Evolutionary conservation across 495 filamentous ascomycete species (phyloP), one percentile per base, ranked within the genome.

Genomic region (Choiromyces venosus): DNA sequence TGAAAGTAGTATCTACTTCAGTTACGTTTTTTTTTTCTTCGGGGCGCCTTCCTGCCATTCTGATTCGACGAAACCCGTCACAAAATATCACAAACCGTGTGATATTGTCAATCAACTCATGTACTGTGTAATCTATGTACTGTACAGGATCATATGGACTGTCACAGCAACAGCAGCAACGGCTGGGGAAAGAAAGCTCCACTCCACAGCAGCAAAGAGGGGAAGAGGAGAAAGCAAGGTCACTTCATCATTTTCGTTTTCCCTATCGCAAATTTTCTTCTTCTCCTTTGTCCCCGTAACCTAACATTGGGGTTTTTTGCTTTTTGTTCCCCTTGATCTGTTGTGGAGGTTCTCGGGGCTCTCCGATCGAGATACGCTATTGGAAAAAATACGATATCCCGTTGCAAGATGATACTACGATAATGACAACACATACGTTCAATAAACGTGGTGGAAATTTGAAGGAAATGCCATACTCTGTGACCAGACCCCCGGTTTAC

Each of bases 371-470:
- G 12, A 61, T 61, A 10, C 10, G 16, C 52, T 0, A 10, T 7
- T 61, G 9, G 52, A 61, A 25, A n/a, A 61, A 29, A 25, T 61
- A 6, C 25, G 52, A 61, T 61, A 33, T 33, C 52, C 12, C 25
- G 25, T 61, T 33, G 52, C 10, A 7, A 16, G 25, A 61, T 33
- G 52, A 16, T 61, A 33, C 19, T 16, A 16, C 10, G 25, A 33
- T 29, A 61, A 33, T 61, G 52, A 25, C 52, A 61, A 33, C 52
- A 61, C 52, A 61, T 61, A 33, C 52, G 33, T 29, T 61, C 25
- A 61, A 29, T 61, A 61, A 33, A 61, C 52, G 52, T 61, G 52
- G 52, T 61, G 52, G 52, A 61, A 29, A 61, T 61, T 61, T 61
- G 25, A 16, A 61, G 52, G 52, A 61, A 61, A 61, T 61, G 16